Evolutionary conservation across 139 green algal species (phyloP).

Genomic region (Ostreobium quekettii): DNA sequence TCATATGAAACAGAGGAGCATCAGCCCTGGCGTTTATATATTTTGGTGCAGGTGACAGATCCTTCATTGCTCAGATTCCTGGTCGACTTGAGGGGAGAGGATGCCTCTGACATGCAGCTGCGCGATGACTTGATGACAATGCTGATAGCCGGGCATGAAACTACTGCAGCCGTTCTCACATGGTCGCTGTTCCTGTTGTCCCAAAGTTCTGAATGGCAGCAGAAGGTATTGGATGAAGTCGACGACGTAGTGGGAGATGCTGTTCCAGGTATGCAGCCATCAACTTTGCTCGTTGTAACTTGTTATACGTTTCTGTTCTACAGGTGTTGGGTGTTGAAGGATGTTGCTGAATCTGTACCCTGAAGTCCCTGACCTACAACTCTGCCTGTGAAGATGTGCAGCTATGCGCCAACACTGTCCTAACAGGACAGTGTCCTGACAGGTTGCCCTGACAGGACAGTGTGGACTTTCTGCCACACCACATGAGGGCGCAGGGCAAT

Average conservation of each 20-base stretch:
- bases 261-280: conserved; percentile 32
- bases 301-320: neutral
- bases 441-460: too few species aligned
- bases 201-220: conserved; percentile 44
- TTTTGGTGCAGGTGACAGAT: conserved; percentile 68
- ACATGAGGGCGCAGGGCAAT: too few species aligned
- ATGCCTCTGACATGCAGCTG: conserved; percentile 81
- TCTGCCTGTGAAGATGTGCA: too few species aligned
- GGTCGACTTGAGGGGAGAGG: conserved; percentile 91
- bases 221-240: conserved; percentile 61
- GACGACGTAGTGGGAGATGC: conserved; percentile 59
- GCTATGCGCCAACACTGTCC: too few species aligned
- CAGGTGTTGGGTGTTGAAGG: neutral
- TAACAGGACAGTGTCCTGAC: too few species aligned
- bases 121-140: conserved; percentile 98
- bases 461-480: too few species aligned
- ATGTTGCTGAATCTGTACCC: too few species aligned
- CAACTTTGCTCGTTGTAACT: neutral
- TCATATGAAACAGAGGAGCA: too few species aligned
- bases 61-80: conserved; percentile 91
- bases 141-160: conserved; percentile 86
- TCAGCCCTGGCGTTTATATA: neutral
- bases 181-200: conserved; percentile 75
- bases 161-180: conserved; percentile 87
- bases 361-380: too few species aligned